Percentiles rank a stretch among this genome's conserved stretches.
These are phyloP conservation scores for Crithidia brevicula DNA, from an alignment of 208 protist genomes.

Conservation along the genomic window DNA sequence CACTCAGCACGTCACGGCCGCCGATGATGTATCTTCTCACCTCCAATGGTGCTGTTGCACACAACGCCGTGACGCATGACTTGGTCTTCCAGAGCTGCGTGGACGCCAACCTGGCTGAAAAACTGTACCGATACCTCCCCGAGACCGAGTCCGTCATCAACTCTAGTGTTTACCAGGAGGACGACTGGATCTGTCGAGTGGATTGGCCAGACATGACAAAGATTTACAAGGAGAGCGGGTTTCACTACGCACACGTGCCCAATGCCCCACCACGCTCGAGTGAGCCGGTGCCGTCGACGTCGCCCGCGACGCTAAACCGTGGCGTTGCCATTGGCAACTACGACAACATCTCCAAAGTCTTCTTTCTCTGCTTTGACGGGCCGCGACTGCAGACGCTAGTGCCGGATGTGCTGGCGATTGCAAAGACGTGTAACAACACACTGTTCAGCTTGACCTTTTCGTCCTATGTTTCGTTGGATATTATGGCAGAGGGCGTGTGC, in stretches of 20 bases:
- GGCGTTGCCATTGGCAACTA: constrained; percentile 34
- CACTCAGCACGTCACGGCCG: not conserved
- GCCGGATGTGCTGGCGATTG: constrained; percentile 23
- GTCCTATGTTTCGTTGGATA: constrained; percentile 37
- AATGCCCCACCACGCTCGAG: constrained; percentile 6
- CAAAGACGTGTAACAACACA: not conserved
- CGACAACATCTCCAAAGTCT: constrained; percentile 48
- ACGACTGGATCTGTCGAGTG: constrained; percentile 63
- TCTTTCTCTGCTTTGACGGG: constrained; percentile 38
- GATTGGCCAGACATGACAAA: constrained; percentile 46
- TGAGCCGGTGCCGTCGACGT: not conserved
- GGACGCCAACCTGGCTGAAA: constrained; percentile 33
- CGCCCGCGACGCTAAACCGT: not conserved
- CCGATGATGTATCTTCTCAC: constrained; percentile 51
- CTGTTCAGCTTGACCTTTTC: constrained; percentile 39
- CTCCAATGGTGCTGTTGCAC: constrained; percentile 60
- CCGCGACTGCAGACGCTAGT: constrained; percentile 11
- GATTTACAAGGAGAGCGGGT: constrained; percentile 39
- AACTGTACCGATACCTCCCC: constrained; percentile 38
- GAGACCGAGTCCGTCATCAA: constrained; percentile 39
- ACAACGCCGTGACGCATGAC: constrained; percentile 48
- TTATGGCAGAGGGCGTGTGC: constrained; percentile 38
- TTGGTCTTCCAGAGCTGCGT: constrained; percentile 30
- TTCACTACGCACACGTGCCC: constrained; percentile 30
- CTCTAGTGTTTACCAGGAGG: constrained; percentile 57